Conservation (phyloP, 2,329 filamentous ascomycete species). For the Aspergillus fumigatiaffinis region DNA sequence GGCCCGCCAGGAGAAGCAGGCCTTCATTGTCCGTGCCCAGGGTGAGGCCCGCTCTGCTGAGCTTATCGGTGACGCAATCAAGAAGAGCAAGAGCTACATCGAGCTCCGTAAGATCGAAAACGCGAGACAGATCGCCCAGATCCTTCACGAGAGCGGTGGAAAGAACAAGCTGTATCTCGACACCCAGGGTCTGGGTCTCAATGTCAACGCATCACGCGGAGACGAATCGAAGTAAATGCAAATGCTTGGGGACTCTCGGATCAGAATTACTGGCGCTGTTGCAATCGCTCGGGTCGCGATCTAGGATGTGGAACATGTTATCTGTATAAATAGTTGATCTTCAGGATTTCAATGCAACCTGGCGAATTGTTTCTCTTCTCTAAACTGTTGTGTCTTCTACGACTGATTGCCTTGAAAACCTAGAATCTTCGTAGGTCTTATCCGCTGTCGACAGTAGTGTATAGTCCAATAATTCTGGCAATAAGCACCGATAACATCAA, state of each 20-base stretch:
- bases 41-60: slow-evolving; percentile 98
- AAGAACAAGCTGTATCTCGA: slow-evolving; percentile 95
- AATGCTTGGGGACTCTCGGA: slow-evolving; percentile 5
- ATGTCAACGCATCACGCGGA: slow-evolving; percentile 55
- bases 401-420: no score
- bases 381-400: slow-evolving; percentile 1
- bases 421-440: neutral
- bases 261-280: slow-evolving; percentile 15
- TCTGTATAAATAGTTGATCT: slow-evolving; percentile 37
- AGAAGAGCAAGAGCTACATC: slow-evolving; percentile 96
- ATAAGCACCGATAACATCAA: neutral
- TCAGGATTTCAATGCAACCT: slow-evolving; percentile 24
- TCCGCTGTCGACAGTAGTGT: neutral
- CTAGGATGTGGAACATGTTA: slow-evolving; percentile 19
- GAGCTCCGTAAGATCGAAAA: slow-evolving; percentile 99
- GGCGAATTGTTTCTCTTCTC: slow-evolving; percentile 34
- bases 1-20: slow-evolving; percentile 98
- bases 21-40: slow-evolving; percentile 96
- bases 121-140: slow-evolving; percentile 78
- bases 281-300: slow-evolving; percentile 16
- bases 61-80: slow-evolving; percentile 97
- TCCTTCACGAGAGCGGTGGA: slow-evolving; percentile 79
- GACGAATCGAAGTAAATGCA: slow-evolving; percentile 30
- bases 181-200: slow-evolving; percentile 82
- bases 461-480: neutral